Evolutionary conservation across 805 yeast species (phyloP), one percentile per base, ranked within the genome.

Genomic region (Brettanomyces nanus): DNA sequence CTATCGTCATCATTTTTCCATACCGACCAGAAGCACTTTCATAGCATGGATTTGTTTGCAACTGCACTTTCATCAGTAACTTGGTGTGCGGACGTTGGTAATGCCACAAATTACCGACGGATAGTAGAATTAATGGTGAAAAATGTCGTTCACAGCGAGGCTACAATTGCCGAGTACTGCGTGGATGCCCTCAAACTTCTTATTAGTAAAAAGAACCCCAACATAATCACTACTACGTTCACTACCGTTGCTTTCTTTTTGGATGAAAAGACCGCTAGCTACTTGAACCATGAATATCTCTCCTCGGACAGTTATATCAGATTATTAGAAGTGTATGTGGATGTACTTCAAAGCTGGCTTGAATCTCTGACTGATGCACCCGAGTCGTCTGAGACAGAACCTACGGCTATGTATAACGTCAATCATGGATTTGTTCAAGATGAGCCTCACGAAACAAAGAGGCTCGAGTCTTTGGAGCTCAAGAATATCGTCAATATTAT

Each of bases 281-380:
- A 53, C n/a, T 71, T 75, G 48, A 73, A 78, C 37, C 63, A 75
- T 19, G 73, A 76, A 2, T 77, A 75, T 48, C 55, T 80, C 29
- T 70, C 78, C 9, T 77, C 89, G 0, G 62, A 69, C 5, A 81
- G 76, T 37, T 82, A 80, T 47, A 71, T 73, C 35, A 62, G 64
- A 32, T 54, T 84, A 2, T 58, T 90, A 36, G 73, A 73, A 41
- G 66, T 87, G 0, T 92, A 89, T 46, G 81, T 85, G 3, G 95
- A 85, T 22, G 58, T 92, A 17, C 62, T 92, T 19, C 79, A 76
- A 38, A 77, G 85, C 41, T 92, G 98, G 98, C 60, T 87, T 13
- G 72, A 71, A 13, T 80, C 80, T 23, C 70, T 85, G 39, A 70
- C 73, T 1, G 62, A 56, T 18, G 48, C 47, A 5, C 52, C 49